A percentile compares a stretch with the other conserved stretches of the same genome.
Evolutionary conservation across 148 eudicot genomes (phyloP).

Genomic region (Amaranthus hypochondriacus): DNA sequence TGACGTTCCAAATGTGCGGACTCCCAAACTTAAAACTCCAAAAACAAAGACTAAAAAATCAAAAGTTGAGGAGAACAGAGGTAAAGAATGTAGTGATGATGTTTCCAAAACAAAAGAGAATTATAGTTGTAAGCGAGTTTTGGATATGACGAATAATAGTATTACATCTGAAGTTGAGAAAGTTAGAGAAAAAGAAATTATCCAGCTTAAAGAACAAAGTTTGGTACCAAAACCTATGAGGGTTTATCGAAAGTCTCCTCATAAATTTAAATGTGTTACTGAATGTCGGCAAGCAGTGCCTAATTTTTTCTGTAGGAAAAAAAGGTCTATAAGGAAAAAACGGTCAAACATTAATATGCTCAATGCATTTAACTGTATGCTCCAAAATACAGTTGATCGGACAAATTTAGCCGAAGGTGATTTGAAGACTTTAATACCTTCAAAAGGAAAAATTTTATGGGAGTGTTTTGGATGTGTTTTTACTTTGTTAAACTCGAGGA

Average conservation of each 20-base stretch:
- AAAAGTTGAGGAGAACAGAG: background rate
- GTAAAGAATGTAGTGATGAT: background rate
- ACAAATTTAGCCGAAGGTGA: conserved; percentile 4
- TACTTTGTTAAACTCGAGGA: conserved; percentile 1
- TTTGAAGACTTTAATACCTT: conserved; percentile 5
- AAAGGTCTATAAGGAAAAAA: conserved; percentile 1
- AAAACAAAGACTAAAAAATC: conserved; percentile 12
- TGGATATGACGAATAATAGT: background rate
- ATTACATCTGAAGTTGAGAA: background rate
- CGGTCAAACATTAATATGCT: background rate
- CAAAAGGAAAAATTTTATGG: background rate
- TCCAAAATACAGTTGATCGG: background rate
- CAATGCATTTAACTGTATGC: background rate
- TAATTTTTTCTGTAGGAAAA: conserved; percentile 13
- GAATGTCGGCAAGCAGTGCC: conserved; percentile 9
- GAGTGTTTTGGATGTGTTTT: conserved; percentile 10
- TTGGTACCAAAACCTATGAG: background rate
- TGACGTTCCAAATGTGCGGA: conserved; percentile 5
- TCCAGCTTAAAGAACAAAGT: background rate
- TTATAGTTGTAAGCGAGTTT: background rate
- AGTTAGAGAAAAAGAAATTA: background rate
- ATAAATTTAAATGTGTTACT: background rate
- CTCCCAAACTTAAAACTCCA: conserved; percentile 25
- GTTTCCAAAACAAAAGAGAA: background rate
- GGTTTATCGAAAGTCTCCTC: conserved; percentile 7